Evolutionary conservation across 306 rosid species (phyloP).

Genomic region (Corylus avellana): DNA sequence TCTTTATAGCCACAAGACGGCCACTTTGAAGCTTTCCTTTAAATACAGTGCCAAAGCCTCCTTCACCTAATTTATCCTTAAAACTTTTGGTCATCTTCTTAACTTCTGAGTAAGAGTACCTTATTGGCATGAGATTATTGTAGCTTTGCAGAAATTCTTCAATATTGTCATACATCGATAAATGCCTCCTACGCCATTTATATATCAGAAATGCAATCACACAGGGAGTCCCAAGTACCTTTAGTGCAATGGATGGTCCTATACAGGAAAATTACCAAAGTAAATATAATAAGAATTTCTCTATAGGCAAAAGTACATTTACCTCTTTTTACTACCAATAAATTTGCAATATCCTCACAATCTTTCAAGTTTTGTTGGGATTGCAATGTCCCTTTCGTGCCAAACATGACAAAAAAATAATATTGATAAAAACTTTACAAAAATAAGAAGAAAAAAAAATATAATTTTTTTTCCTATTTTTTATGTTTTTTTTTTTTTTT

Average conservation of each 20-base stretch:
- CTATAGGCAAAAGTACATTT: no score
- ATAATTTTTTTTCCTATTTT: no score
- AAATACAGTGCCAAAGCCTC: slow-evolving; percentile 24
- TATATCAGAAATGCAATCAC: background rate
- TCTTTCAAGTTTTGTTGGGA: no score
- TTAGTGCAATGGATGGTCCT: background rate
- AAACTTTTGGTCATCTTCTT: slow-evolving; percentile 21
- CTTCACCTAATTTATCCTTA: slow-evolving; percentile 24
- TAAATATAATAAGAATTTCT: no score
- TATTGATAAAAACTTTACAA: no score
- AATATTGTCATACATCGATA: slow-evolving; percentile 7
- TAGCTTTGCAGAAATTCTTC: slow-evolving; percentile 15
- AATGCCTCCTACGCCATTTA: slow-evolving; percentile 37
- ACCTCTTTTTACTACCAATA: no score
- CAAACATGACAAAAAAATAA: no score
- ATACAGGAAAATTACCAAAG: background rate
- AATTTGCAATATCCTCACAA: no score
- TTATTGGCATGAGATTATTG: slow-evolving; percentile 16
- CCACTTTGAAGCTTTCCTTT: slow-evolving; percentile 27
- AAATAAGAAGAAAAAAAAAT: no score
- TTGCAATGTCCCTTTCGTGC: no score
- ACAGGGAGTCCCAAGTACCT: background rate
- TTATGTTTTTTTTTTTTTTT: no score
- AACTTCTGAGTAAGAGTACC: slow-evolving; percentile 23
- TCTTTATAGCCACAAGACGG: slow-evolving; percentile 13